phyloP scores from a whole-genome alignment of 2,329 filamentous ascomycete genomes.

The Knoxdaviesia capensis region DNA sequence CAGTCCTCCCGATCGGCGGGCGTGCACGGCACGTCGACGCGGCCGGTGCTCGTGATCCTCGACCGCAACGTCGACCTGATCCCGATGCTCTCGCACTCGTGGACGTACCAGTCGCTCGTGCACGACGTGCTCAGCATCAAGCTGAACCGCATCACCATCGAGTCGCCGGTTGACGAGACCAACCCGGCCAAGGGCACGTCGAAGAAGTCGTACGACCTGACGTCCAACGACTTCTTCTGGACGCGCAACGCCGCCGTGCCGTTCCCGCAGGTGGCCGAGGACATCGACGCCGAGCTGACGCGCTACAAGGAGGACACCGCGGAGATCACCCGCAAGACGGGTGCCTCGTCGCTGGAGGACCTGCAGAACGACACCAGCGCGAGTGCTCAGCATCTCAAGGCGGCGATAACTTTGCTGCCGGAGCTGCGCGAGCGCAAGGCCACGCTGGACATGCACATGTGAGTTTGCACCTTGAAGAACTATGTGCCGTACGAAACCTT shows the following conservation, averaged over 20 bases:
- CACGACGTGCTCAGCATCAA: constrained; percentile 37
- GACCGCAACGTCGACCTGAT: constrained; percentile 92
- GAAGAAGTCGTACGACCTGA: constrained; percentile 82
- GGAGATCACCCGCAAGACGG: constrained; percentile 88
- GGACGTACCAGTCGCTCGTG: constrained; percentile 64
- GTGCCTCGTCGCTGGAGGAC: constrained; percentile 80
- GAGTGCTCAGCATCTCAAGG: constrained; percentile 86
- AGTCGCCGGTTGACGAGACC: constrained; percentile 59
- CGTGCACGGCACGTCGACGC: constrained; percentile 43
- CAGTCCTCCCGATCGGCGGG: constrained; percentile 28
- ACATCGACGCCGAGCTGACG: constrained; percentile 83
- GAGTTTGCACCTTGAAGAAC: constrained; percentile 37
- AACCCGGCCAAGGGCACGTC: constrained; percentile 55
- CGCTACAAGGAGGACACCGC: constrained; percentile 91
- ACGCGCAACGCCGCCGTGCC: constrained; percentile 74
- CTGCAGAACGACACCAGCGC: constrained; percentile 74
- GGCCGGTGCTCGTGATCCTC: constrained; percentile 81
- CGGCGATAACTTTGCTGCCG: constrained; percentile 79
- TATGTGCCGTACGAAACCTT: neutral
- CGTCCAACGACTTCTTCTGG: constrained; percentile 90
- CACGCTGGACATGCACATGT: constrained; percentile 94
- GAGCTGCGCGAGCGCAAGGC: constrained; percentile 84
- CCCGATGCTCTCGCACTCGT: constrained; percentile 94
- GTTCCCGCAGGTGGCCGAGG: constrained; percentile 89
- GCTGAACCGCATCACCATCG: constrained; percentile 85